These are phyloP conservation scores for Yarrowia porcina DNA, from an alignment of 805 yeast genomes.

Conservation along the genomic window DNA sequence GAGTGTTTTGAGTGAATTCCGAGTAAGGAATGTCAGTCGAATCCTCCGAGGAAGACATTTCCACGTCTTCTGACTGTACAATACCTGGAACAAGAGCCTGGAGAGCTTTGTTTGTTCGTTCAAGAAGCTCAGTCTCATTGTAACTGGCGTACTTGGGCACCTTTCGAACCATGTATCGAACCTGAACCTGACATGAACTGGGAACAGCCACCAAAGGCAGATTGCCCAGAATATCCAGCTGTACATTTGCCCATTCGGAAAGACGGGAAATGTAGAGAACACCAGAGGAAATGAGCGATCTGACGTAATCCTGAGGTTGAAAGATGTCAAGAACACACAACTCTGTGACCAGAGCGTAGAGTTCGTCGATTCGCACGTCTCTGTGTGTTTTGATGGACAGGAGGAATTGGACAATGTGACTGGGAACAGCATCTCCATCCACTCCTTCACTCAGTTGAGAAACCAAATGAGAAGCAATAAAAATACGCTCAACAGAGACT, in stretches of 20 bases:
- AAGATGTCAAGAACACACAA: conserved; percentile 49
- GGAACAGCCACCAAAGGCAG: conserved; percentile 34
- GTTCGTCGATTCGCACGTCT: conserved; percentile 6
- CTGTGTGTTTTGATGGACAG: not conserved
- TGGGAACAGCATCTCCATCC: conserved; percentile 6
- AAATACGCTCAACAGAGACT: conserved; percentile 30
- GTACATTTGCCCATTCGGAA: conserved; percentile 38
- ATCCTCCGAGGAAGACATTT: not conserved
- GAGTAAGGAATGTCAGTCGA: not conserved
- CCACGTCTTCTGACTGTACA: not conserved
- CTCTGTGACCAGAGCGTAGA: conserved; percentile 52
- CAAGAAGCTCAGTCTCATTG: not conserved
- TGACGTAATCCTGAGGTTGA: conserved; percentile 61
- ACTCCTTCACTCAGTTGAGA: conserved; percentile 23
- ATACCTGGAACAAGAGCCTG: not conserved
- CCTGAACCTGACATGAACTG: not conserved
- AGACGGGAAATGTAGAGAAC: conserved; percentile 60
- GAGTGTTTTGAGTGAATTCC: conserved; percentile 12
- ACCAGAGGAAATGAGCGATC: conserved; percentile 84
- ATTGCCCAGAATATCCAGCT: conserved; percentile 48
- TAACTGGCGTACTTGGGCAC: not conserved
- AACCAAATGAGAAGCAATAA: conserved; percentile 30
- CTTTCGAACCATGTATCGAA: conserved; percentile 5
- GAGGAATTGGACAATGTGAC: conserved; percentile 1
- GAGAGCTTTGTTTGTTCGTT: not conserved